Evolutionary conservation across 495 filamentous ascomycete species (phyloP).

Genomic region (Staphylotrichum tortipilum): DNA sequence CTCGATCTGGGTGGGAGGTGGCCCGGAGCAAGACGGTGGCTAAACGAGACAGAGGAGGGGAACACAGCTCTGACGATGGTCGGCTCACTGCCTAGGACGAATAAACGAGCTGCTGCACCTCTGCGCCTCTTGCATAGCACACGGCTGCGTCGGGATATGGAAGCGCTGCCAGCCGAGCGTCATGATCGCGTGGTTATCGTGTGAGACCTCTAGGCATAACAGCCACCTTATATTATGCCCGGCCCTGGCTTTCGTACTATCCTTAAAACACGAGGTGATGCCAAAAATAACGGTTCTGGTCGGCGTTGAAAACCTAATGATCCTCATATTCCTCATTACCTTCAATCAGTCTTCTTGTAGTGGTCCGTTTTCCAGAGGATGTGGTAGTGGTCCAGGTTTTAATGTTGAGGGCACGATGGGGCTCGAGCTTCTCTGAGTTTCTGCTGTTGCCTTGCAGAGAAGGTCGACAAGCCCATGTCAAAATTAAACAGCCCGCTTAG

Average conservation of each 20-base stretch:
- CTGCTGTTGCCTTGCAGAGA: background rate
- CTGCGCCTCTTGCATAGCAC: no score
- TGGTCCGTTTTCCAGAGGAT: no score
- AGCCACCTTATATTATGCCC: background rate
- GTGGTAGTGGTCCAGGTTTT: background rate
- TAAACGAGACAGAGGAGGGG: slow-evolving; percentile 5
- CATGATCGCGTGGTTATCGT: slow-evolving; percentile 13
- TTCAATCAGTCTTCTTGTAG: no score
- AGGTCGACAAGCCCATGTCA: background rate
- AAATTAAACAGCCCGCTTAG: background rate
- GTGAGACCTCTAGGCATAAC: slow-evolving; percentile 4
- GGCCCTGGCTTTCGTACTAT: no score
- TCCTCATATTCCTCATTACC: no score
- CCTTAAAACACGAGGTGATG: no score
- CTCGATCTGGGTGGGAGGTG: background rate
- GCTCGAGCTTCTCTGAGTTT: background rate
- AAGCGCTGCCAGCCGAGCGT: slow-evolving; percentile 10
- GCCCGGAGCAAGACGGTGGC: slow-evolving; percentile 8
- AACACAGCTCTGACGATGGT: slow-evolving; percentile 26
- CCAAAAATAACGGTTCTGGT: no score
- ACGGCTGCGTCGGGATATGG: slow-evolving; percentile 6
- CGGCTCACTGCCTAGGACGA: slow-evolving; percentile 19
- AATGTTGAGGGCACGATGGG: background rate
- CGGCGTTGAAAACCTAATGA: no score
- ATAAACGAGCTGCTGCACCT: slow-evolving; percentile 4